These are phyloP conservation scores for Apostasia ramifera DNA, from an alignment of 106 monocot genomes.

Conservation along the genomic window DNA sequence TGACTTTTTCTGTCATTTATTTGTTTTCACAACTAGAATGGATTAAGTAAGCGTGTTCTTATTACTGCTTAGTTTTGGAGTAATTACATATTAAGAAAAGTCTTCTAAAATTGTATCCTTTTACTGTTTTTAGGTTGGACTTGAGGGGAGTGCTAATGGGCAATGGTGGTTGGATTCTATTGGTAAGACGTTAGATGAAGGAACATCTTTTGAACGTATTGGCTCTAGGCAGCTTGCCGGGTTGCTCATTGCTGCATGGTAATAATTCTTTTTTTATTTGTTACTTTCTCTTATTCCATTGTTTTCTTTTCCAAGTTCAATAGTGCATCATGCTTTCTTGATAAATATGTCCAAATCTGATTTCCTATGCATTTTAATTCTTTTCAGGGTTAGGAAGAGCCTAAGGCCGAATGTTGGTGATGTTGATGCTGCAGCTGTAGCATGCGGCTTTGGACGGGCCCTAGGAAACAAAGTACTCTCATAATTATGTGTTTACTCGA, in stretches of 20 bases:
- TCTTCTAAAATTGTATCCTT: neutral
- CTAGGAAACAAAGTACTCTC: constrained; percentile 41
- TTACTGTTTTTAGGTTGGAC: constrained; percentile 50
- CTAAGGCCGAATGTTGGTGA: constrained; percentile 42
- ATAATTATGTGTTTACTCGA: neutral
- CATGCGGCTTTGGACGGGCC: constrained; percentile 48
- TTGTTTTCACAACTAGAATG: no score
- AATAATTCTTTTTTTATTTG: constrained; percentile 4
- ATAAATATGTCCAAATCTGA: neutral
- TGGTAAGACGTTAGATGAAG: constrained; percentile 62
- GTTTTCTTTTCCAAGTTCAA: neutral
- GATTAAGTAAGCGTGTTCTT: no score
- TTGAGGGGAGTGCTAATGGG: constrained; percentile 70
- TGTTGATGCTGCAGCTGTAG: constrained; percentile 53
- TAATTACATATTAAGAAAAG: no score
- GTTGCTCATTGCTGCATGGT: constrained; percentile 65
- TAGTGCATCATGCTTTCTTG: neutral
- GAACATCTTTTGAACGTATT: constrained; percentile 56
- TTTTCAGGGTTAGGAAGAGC: constrained; percentile 37
- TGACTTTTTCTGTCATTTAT: no score
- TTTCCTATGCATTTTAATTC: neutral
- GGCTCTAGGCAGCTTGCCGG: constrained; percentile 76
- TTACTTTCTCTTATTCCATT: neutral
- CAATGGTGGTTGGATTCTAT: constrained; percentile 75
- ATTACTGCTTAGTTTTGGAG: neutral